phyloP scores from a whole-genome alignment of 2,329 filamentous ascomycete genomes.

The Pseudogymnoascus sp. region DNA sequence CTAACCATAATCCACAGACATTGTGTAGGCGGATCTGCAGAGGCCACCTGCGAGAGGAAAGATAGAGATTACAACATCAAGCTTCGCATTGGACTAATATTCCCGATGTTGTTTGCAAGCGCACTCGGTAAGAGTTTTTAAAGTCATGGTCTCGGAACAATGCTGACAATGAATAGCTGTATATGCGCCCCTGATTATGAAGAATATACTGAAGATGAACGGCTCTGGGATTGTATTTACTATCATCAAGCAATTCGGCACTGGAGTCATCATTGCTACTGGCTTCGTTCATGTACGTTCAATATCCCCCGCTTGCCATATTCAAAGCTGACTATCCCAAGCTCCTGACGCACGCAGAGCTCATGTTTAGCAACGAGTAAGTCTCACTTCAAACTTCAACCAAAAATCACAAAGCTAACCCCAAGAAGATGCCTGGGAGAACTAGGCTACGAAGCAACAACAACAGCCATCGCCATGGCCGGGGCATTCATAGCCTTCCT shows the following conservation, averaged over 20 bases:
- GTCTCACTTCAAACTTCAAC: background rate
- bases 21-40: conserved; percentile 14
- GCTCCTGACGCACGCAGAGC: conserved; percentile 63
- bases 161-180: conserved; percentile 37
- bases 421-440: conserved; percentile 48
- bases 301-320: background rate
- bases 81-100: conserved; percentile 62
- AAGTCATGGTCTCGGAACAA: background rate
- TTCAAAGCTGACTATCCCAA: conserved; percentile 26
- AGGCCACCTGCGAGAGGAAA: conserved; percentile 41
- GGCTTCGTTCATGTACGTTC: conserved; percentile 56
- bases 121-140: conserved; percentile 42
- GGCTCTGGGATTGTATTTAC: conserved; percentile 44
- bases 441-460: conserved; percentile 59
- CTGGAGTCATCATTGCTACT: conserved; percentile 63
- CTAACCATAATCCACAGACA: conserved; percentile 24
- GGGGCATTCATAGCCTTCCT: conserved; percentile 66
- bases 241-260: conserved; percentile 65
- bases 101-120: conserved; percentile 62
- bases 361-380: conserved; percentile 60
- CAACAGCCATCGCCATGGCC: conserved; percentile 64
- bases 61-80: conserved; percentile 57
- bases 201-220: conserved; percentile 46
- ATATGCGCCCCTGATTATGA: conserved; percentile 57
- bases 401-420: background rate